Evolutionary conservation across 441 rosid genomes (phyloP), one percentile per base, ranked within the genome.

Genomic region (Omphalea diandra): DNA sequence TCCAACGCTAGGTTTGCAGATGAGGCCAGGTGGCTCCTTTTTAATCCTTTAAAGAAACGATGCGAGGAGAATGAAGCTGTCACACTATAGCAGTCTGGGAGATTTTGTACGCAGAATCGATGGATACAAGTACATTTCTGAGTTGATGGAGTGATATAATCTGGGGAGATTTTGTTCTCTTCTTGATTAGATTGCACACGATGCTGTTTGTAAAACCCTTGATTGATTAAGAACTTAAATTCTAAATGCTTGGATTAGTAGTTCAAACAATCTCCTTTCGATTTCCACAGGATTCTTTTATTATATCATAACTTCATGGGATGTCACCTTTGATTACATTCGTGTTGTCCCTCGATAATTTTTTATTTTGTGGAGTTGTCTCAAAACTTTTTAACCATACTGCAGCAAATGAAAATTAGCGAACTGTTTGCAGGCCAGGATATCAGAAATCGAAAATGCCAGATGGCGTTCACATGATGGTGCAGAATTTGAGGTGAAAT

Each of bases 1-100:
- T 90, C 86, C 96, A 91, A 49, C 80, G 69, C 3, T 88, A 83
- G 82, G n/a, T n/a, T 40, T 55, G 46, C 27, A 7, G 10, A 27
- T 43, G 40, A 9, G 65, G 71, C 38, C 69, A 62, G 27, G 44
- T 38, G 40, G 27, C 49, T 17, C 18, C 63, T 53, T 63, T 43
- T 69, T 59, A 29, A n/a, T 67, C 57, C 17, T 44, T 17, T 56
- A 32, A 32, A 50, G 43, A 70, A 46, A 33, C 20, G 36, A 31
- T 55, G 44, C 27, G 35, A 53, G 58, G 26, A 74, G 41, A 67
- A 15, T 22, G 41, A n/a, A 32, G 31, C n/a, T n/a, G n/a, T n/a
- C n/a, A n/a, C n/a, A 70, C 27, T 65, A 26, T 43, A 43, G 14
- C n/a, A 1, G 18, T 26, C 11, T 46, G 57, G 55, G 56, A 50